phyloP scores from a whole-genome alignment of 768 basidiomycete genomes.

The Boletus fagicola region DNA sequence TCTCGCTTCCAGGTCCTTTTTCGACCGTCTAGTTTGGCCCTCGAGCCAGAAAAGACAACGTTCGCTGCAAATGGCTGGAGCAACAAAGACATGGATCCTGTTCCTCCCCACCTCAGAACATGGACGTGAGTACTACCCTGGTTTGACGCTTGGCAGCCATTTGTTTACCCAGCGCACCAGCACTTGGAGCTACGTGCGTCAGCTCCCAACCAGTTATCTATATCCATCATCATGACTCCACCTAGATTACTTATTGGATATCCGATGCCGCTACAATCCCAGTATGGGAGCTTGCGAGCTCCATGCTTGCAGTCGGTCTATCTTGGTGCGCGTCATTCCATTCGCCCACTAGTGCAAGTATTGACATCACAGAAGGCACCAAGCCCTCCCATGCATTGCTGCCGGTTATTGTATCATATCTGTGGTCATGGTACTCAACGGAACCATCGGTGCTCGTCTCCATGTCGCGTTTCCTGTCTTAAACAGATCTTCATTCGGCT shows the following conservation, averaged over 20 bases:
- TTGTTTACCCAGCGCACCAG: constrained; percentile 10
- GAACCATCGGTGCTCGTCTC: constrained; percentile 64
- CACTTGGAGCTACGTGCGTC: constrained; percentile 67
- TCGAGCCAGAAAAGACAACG: constrained; percentile 50
- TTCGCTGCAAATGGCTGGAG: constrained; percentile 58
- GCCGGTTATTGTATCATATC: not conserved
- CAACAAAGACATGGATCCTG: constrained; percentile 79
- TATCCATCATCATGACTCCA: not conserved
- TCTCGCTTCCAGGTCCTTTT: constrained; percentile 21
- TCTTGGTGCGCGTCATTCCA: not conserved
- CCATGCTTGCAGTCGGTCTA: not conserved
- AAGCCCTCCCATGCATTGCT: not conserved
- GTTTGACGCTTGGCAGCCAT: not conserved
- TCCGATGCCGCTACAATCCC: not conserved
- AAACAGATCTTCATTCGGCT: constrained; percentile 55
- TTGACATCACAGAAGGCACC: not conserved
- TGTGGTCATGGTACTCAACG: constrained; percentile 65
- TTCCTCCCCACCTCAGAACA: constrained; percentile 56
- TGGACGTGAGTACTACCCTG: constrained; percentile 45
- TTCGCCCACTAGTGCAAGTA: not conserved
- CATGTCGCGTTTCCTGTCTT: constrained; percentile 73
- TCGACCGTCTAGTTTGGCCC: constrained; percentile 41
- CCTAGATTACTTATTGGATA: not conserved
- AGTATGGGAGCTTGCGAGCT: not conserved
- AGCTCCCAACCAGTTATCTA: constrained; percentile 39